Evolutionary conservation across 2,329 filamentous ascomycete genomes (phyloP).

Genomic region (Penicillium janthinellum): DNA sequence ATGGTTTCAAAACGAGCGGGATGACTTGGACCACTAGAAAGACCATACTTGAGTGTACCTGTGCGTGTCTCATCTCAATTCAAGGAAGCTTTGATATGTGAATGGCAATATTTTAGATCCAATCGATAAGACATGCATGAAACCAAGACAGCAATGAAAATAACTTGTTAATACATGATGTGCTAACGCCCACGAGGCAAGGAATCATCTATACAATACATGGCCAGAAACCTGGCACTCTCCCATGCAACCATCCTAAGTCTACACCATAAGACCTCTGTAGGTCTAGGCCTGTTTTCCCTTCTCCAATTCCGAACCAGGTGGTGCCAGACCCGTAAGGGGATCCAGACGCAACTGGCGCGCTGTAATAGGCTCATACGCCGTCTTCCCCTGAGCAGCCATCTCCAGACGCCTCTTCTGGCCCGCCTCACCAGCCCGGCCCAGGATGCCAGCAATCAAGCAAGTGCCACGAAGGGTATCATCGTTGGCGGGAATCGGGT

Average conservation of each 20-base stretch:
- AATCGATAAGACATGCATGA: neutral
- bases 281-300: slow-evolving; percentile 1
- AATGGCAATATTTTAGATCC: neutral
- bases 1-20: too few species aligned
- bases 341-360: slow-evolving; percentile 30
- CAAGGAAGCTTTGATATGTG: neutral
- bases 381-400: slow-evolving; percentile 63
- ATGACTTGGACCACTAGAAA: neutral
- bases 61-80: neutral
- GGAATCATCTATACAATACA: slow-evolving; percentile 41
- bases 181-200: slow-evolving; percentile 23
- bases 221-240: slow-evolving; percentile 24
- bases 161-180: slow-evolving; percentile 32
- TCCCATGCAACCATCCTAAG: slow-evolving; percentile 11
- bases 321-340: slow-evolving; percentile 20
- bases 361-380: slow-evolving; percentile 49
- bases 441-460: slow-evolving; percentile 82
- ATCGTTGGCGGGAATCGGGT: slow-evolving; percentile 94
- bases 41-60: too few species aligned
- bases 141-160: slow-evolving; percentile 12
- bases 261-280: slow-evolving; percentile 1
- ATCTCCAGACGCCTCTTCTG: slow-evolving; percentile 66
- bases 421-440: slow-evolving; percentile 78
- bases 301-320: slow-evolving; percentile 17
- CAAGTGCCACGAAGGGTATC: slow-evolving; percentile 85